Evolutionary conservation across 108 stramenopile species (phyloP), one percentile per base, ranked within the genome.

Genomic region (Skeletonema costatum): DNA sequence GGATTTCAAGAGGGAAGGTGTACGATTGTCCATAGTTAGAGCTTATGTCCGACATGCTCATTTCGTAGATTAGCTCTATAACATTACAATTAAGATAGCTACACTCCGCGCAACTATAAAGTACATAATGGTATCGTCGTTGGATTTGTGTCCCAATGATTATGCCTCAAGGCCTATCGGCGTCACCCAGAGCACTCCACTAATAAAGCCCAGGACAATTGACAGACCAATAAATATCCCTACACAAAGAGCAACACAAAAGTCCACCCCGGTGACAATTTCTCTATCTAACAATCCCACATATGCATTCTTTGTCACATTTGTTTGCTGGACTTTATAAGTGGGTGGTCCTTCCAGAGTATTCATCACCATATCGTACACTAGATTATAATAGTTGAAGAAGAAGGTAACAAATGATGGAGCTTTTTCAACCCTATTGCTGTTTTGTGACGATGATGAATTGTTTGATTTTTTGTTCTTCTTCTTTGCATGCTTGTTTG

Each of bases 191-290:
- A 93, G 59, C 35, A 93, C 85, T 2, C 92, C 92, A 5, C 77
- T 66, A 21, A 91, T 30, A 83, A 93, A 93, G 11, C 92, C 92
- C 30, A 86, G 10, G 4, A 93, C 81, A 38, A 89, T 86, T 60
- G 80, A 71, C 19, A 81, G 11, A 5, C 90, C 90, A 31, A 93
- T 87, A 53, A 87, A 68, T 68, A 88, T 77, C 4, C 90, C 88
- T 44, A 88, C 88, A 10, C 53, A 58, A 9, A 91, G 64, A 11
- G 90, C 88, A 19, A 84, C 56, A 1, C 78, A 33, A 53, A 91
- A 84, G 59, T 89, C 90, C n/a, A 68, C 59, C 8, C 60, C 33
- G 25, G 75, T 84, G 16, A 67, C 35, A 19, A 89, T 85, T 42
- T 89, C 88, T 16, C 78, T 70, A 44, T 89, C 90, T 32, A 88